Conservation (phyloP, 2,329 filamentous ascomycete genomes). For the Paecilomyces sp. region DNA sequence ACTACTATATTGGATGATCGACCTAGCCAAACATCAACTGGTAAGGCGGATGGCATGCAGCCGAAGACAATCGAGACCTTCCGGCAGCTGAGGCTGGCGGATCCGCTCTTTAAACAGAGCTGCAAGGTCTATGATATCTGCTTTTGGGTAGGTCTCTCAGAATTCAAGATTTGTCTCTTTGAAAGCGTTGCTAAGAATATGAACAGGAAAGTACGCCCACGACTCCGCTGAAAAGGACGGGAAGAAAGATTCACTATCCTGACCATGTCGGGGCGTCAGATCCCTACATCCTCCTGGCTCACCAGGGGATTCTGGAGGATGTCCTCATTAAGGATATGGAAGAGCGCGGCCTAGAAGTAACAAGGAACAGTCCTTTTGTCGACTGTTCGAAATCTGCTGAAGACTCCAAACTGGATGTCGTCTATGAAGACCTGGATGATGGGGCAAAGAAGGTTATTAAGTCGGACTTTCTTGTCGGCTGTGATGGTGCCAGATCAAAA, state of each 20-base stretch:
- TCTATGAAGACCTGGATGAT: constrained; percentile 30
- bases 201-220: constrained; percentile 26
- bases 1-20: constrained; percentile 62
- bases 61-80: constrained; percentile 74
- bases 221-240: constrained; percentile 49
- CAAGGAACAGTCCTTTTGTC: constrained; percentile 56
- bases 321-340: constrained; percentile 63
- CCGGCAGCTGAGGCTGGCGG: constrained; percentile 65
- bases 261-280: constrained; percentile 43
- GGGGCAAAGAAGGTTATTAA: constrained; percentile 39
- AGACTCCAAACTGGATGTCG: constrained; percentile 34
- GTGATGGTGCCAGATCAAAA: constrained; percentile 65
- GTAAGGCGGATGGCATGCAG: constrained; percentile 65
- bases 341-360: constrained; percentile 56
- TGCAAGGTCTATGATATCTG: constrained; percentile 68
- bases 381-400: constrained; percentile 43
- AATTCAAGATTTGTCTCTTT: background rate
- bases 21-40: constrained; percentile 59
- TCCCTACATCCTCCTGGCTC: constrained; percentile 50
- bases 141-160: constrained; percentile 53
- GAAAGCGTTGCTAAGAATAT: background rate
- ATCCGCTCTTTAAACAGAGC: constrained; percentile 58
- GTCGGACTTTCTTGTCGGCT: constrained; percentile 61
- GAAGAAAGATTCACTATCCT: constrained; percentile 63
- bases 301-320: constrained; percentile 70